phyloP scores from a whole-genome alignment of 75 land plant species.

The Pseudotsuga menziesii region DNA sequence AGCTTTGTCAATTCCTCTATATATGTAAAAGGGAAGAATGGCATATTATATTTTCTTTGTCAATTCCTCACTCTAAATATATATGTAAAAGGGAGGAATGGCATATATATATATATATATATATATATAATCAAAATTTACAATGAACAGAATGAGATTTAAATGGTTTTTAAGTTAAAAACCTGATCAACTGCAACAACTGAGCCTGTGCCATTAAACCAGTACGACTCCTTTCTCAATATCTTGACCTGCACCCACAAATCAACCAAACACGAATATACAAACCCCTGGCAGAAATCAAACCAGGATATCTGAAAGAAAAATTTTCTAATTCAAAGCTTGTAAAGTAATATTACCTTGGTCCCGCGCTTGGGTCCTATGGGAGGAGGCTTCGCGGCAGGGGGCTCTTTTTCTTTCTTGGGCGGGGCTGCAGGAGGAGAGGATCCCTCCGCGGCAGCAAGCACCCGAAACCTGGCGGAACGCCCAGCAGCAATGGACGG shows the following conservation, averaged over 20 bases:
- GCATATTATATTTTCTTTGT: too few species aligned
- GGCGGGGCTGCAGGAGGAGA: constrained; percentile 26
- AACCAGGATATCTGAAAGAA: neutral
- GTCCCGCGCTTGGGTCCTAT: constrained; percentile 89
- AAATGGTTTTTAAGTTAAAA: neutral
- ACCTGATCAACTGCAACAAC: constrained; percentile 98
- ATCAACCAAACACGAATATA: neutral
- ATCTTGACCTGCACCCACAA: constrained; percentile 60
- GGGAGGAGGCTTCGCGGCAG: constrained; percentile 50
- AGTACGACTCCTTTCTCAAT: constrained; percentile 81
- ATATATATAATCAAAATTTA: too few species aligned
- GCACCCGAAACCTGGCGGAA: constrained; percentile 2
- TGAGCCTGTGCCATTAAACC: constrained; percentile 75
- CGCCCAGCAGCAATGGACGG: constrained; percentile 7
- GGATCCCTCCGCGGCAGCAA: neutral
- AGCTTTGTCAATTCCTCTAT: too few species aligned
- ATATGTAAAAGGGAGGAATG: too few species aligned
- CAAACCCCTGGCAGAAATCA: neutral
- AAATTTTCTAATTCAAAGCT: neutral
- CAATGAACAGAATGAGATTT: too few species aligned
- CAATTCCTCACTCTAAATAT: too few species aligned
- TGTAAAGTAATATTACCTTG: constrained; percentile 33
- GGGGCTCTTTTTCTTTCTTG: constrained; percentile 16
- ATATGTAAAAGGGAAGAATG: too few species aligned
- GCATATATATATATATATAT: too few species aligned